phyloP scores from a whole-genome alignment of 768 basidiomycete genomes.

The Mycena crocata region DNA sequence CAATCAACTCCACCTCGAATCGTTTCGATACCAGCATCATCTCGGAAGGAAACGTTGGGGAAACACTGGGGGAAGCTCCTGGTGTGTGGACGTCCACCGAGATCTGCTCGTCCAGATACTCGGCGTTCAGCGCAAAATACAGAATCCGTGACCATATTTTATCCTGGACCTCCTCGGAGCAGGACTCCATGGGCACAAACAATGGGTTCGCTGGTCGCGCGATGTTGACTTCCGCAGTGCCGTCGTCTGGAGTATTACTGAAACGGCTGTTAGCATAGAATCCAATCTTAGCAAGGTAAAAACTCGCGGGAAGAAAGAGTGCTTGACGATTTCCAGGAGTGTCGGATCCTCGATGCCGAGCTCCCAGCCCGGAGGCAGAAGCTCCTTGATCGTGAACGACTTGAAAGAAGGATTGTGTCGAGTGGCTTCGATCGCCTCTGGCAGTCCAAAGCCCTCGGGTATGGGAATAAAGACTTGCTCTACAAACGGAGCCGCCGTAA shows the following conservation, averaged over 20 bases:
- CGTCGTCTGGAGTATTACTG: not conserved
- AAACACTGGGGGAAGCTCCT: not conserved
- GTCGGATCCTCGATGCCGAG: not conserved
- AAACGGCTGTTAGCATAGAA: too few relatives aligned
- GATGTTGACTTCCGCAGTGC: not conserved
- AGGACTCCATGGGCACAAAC: slow-evolving; percentile 16
- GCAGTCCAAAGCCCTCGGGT: not conserved
- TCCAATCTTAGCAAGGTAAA: too few relatives aligned
- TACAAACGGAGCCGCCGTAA: not conserved
- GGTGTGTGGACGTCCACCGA: not conserved
- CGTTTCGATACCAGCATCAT: slow-evolving; percentile 11
- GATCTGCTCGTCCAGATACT: not conserved
- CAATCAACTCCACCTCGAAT: not conserved
- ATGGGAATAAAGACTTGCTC: slow-evolving; percentile 5
- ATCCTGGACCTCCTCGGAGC: slow-evolving; percentile 1
- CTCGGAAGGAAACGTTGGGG: not conserved
- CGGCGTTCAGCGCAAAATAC: slow-evolving; percentile 5
- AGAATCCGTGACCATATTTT: slow-evolving; percentile 22
- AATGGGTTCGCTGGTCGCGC: not conserved
- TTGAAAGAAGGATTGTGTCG: not conserved
- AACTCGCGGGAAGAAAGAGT: not conserved
- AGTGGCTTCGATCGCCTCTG: not conserved
- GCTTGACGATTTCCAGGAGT: not conserved
- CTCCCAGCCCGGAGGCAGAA: not conserved
- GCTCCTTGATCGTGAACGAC: slow-evolving; percentile 2